Base-by-base conservation (phyloP, 148 eudicot genomes). In the Polygonum aviculare region DNA sequence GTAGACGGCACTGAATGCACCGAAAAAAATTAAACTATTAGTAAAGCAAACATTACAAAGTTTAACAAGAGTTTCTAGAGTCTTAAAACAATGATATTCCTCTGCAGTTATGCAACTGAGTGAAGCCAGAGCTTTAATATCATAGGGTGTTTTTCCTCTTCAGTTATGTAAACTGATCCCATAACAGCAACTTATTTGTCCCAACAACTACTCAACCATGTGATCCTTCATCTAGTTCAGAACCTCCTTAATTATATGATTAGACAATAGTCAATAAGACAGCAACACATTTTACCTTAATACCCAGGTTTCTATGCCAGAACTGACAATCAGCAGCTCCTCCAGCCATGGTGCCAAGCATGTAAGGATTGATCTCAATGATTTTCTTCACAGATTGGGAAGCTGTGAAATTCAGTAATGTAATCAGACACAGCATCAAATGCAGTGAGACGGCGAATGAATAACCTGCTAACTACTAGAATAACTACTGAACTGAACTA, bases 321-420 rank as follows among this genome's bases (percentile, higher is more conserved):
- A 95, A 95, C 82, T 93, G 97, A 85, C 97, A 95, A 81, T 93
- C 99, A 84, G 99, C 98, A 80, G 99, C 99, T 71, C 98, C 98
- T 76, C 98, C 98, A 87, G 98, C 98, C 98, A 95, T 95, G 50
- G 98, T 92, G 59, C 98, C 97, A 80, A 95, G 94, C 99, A 95
- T 95, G 82, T 93, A 83, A 10, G 99, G 98, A 74, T 93, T 91
- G 63, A 91, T 95, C 82, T 95, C 99, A 78, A 93, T 95, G 22
- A 95, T 95, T 83, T 95, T 95, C 90, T 95, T 95, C 76, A 93
- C 97, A 26, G 98, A 91, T 78, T 95, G 98, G 72, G 98, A 95
- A 72, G 98, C 99, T 95, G 90, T 44, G 76, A 77, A 49, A 72
- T 72, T 45, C 31, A 72, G 19, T 7, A 9, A 11, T 44, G 33